These are phyloP conservation scores for Pseudocercospora macadamiae DNA, from an alignment of 2,329 filamentous ascomycete genomes.

Conservation along the genomic window DNA sequence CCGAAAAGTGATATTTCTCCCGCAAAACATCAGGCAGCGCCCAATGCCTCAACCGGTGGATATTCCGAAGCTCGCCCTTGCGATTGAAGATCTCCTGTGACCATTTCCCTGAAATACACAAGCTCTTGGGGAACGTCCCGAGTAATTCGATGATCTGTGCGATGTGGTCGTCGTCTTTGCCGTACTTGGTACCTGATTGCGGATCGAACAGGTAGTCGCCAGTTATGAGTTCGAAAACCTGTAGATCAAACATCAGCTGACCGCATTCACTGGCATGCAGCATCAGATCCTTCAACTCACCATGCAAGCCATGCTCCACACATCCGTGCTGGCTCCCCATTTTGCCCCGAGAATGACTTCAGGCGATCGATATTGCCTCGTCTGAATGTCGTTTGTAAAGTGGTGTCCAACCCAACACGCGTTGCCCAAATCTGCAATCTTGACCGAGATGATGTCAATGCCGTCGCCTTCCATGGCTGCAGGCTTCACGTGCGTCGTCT, in stretches of 20 bases:
- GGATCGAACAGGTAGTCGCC: constrained; percentile 98
- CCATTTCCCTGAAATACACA: constrained; percentile 94
- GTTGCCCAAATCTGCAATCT: constrained; percentile 97
- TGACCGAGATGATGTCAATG: constrained; percentile 91
- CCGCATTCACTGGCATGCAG: neutral
- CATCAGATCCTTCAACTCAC: constrained; percentile 55
- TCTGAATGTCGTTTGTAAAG: constrained; percentile 99
- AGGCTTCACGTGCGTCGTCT: constrained; percentile 55
- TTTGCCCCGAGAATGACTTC: constrained; percentile 96
- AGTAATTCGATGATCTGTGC: constrained; percentile 98
- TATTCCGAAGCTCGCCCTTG: constrained; percentile 95
- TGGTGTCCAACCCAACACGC: constrained; percentile 99
- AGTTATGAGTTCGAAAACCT: constrained; percentile 97
- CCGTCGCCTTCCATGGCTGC: constrained; percentile 64
- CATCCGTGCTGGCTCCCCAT: constrained; percentile 98
- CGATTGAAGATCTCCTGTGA: constrained; percentile 98
- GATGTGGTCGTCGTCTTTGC: constrained; percentile 99
- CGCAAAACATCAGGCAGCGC: constrained; percentile 87
- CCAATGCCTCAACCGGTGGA: constrained; percentile 95
- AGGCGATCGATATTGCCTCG: constrained; percentile 92
- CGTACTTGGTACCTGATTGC: constrained; percentile 97
- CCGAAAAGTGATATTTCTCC: constrained; percentile 95
- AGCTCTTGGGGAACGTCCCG: constrained; percentile 86
- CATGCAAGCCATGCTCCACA: constrained; percentile 99
- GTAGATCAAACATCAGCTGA: constrained; percentile 21